Evolutionary conservation across 345 rosid genomes (phyloP).

Genomic region (Salix udensis): DNA sequence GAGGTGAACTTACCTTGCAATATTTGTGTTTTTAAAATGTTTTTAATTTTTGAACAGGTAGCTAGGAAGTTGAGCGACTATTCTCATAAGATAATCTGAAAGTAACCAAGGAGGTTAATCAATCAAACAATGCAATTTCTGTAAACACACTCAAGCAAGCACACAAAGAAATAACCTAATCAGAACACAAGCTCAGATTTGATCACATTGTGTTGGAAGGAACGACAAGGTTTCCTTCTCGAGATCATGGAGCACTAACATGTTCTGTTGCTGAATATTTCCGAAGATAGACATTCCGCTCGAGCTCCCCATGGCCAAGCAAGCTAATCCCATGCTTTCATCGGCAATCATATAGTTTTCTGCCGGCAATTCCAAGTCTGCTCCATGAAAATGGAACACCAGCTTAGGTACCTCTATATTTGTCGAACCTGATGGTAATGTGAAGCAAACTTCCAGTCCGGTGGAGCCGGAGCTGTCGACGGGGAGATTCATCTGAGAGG

Average conservation of each 20-base stretch:
- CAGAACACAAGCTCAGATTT: slow-evolving; percentile 27
- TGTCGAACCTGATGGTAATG: slow-evolving; percentile 33
- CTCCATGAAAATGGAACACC: slow-evolving; percentile 66
- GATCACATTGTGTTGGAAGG: slow-evolving; percentile 57
- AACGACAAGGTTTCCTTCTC: slow-evolving; percentile 63
- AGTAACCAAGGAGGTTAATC: too few relatives aligned
- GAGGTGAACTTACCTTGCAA: too few relatives aligned
- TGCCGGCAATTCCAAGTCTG: slow-evolving; percentile 69
- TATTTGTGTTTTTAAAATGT: too few relatives aligned
- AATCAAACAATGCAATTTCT: neutral
- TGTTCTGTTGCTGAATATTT: slow-evolving; percentile 85
- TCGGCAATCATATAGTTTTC: slow-evolving; percentile 84
- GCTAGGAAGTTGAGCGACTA: too few relatives aligned
- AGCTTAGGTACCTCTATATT: slow-evolving; percentile 59
- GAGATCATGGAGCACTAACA: slow-evolving; percentile 69
- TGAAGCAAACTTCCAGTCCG: slow-evolving; percentile 86
- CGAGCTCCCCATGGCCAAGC: slow-evolving; percentile 88
- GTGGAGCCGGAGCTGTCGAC: slow-evolving; percentile 49
- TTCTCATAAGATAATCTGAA: too few relatives aligned
- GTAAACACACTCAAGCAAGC: neutral
- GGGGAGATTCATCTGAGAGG: slow-evolving; percentile 41
- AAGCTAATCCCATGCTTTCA: slow-evolving; percentile 47
- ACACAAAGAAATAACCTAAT: neutral
- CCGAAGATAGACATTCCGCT: slow-evolving; percentile 88
- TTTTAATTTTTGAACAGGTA: too few relatives aligned